phyloP scores from a whole-genome alignment of 108 stramenopile genomes.

The Cyclotella cryptica region DNA sequence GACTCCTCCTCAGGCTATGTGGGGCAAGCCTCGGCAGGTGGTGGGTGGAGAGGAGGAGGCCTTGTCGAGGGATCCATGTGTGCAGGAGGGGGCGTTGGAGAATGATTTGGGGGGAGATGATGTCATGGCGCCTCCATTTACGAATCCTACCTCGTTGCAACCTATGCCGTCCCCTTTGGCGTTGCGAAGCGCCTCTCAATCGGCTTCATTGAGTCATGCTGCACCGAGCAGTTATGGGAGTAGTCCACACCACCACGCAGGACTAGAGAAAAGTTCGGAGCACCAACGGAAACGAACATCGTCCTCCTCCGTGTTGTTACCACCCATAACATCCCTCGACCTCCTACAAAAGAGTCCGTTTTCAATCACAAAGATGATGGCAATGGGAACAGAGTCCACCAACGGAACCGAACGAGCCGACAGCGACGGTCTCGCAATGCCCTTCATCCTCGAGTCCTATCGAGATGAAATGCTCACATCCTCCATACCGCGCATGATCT shows the following conservation, averaged over 20 bases:
- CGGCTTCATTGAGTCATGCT: slow-evolving; percentile 8
- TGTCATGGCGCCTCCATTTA: slow-evolving; percentile 26
- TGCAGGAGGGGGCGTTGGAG: too few species aligned
- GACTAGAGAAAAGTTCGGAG: slow-evolving; percentile 11
- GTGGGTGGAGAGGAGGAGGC: neutral
- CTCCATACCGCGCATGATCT: slow-evolving; percentile 49
- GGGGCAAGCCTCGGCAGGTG: slow-evolving; percentile 14
- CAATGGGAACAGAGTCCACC: neutral
- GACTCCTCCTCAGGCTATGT: slow-evolving; percentile 42
- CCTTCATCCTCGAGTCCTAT: slow-evolving; percentile 29
- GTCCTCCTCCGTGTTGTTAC: slow-evolving; percentile 39
- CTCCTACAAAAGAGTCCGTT: slow-evolving; percentile 50
- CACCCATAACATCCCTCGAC: slow-evolving; percentile 52
- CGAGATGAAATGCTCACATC: slow-evolving; percentile 41
- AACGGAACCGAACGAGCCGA: slow-evolving; percentile 3
- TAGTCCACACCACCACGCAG: slow-evolving; percentile 16
- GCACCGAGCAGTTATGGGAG: slow-evolving; percentile 7
- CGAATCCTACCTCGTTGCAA: slow-evolving; percentile 34
- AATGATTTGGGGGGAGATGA: neutral
- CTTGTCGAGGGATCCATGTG: too few species aligned
- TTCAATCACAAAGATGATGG: neutral
- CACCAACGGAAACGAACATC: slow-evolving; percentile 31
- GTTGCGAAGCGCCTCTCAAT: slow-evolving; percentile 11
- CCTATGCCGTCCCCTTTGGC: slow-evolving; percentile 4
- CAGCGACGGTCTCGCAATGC: slow-evolving; percentile 26